phyloP scores from a whole-genome alignment of 2,329 filamentous ascomycete genomes.

The Exophiala sp. region DNA sequence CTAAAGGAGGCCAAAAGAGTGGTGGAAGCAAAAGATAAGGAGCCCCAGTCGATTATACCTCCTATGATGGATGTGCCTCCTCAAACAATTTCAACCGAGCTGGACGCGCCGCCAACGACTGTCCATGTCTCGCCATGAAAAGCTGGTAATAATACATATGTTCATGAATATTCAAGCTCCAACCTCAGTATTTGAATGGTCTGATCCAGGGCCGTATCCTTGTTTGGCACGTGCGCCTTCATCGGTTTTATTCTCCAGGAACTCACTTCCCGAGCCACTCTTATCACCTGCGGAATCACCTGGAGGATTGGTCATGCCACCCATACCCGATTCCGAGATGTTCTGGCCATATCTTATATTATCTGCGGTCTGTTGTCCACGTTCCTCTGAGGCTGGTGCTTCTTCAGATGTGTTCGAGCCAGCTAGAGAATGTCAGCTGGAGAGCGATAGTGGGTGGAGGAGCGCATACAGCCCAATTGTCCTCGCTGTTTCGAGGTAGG shows the following conservation, averaged over 20 bases:
- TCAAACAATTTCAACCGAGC: slow-evolving; percentile 36
- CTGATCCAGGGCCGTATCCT: slow-evolving; percentile 53
- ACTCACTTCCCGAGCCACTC: slow-evolving; percentile 40
- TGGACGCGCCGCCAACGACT: slow-evolving; percentile 22
- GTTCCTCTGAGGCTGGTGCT: slow-evolving; percentile 8
- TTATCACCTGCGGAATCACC: slow-evolving; percentile 39
- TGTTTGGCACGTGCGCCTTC: slow-evolving; percentile 46
- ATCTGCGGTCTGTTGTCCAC: slow-evolving; percentile 46
- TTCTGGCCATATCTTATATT: slow-evolving; percentile 56
- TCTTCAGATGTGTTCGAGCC: slow-evolving; percentile 16
- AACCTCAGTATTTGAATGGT: slow-evolving; percentile 36
- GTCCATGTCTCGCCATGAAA: slow-evolving; percentile 14
- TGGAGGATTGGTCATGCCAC: slow-evolving; percentile 48
- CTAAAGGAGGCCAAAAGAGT: slow-evolving; percentile 75
- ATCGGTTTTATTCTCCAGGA: slow-evolving; percentile 37
- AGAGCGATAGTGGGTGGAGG: slow-evolving; percentile 2
- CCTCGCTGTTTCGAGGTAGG: slow-evolving; percentile 54
- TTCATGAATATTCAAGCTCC: slow-evolving; percentile 44
- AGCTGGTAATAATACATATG: background rate
- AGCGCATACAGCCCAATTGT: slow-evolving; percentile 51
- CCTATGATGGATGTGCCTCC: slow-evolving; percentile 35
- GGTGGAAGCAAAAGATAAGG: slow-evolving; percentile 44
- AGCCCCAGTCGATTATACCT: slow-evolving; percentile 29
- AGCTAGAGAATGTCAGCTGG: slow-evolving; percentile 15
- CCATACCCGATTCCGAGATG: slow-evolving; percentile 55